Evolutionary conservation across 345 rosid species (phyloP).

Genomic region (Heritiera littoralis): DNA sequence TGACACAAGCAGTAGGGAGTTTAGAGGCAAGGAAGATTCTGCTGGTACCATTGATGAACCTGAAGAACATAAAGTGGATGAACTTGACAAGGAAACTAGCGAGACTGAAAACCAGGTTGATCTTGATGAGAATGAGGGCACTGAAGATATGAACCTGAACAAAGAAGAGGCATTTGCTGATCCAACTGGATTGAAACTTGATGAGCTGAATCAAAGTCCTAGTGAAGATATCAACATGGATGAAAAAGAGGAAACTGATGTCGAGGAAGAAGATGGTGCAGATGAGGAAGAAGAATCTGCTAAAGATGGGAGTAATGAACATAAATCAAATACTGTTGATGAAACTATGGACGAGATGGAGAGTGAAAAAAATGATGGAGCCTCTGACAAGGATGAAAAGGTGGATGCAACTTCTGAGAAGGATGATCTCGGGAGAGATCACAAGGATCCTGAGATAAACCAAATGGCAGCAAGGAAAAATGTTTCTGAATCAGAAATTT

Average conservation of each 20-base stretch:
- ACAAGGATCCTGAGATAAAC: slow-evolving; percentile 41
- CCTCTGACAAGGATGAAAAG: slow-evolving; percentile 36
- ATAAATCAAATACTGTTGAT: slow-evolving; percentile 39
- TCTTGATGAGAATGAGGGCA: slow-evolving; percentile 44
- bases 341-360: slow-evolving; percentile 48
- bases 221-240: slow-evolving; percentile 58
- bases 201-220: slow-evolving; percentile 45
- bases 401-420: slow-evolving; percentile 40
- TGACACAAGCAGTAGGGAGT: slow-evolving; percentile 61
- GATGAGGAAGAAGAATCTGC: slow-evolving; percentile 46
- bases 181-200: slow-evolving; percentile 59
- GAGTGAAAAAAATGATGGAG: slow-evolving; percentile 19
- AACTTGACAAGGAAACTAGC: slow-evolving; percentile 44
- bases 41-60: slow-evolving; percentile 41
- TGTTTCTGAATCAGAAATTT: slow-evolving; percentile 39
- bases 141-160: slow-evolving; percentile 56
- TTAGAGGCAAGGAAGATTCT: slow-evolving; percentile 79
- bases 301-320: slow-evolving; percentile 45
- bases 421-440: slow-evolving; percentile 41
- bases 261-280: slow-evolving; percentile 48
- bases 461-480: slow-evolving; percentile 40
- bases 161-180: slow-evolving; percentile 70
- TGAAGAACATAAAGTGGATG: slow-evolving; percentile 45
- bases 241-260: slow-evolving; percentile 43
- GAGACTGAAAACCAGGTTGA: slow-evolving; percentile 51